Base-by-base conservation (phyloP, 179 eudicot species). In the Actinidia polygama region DNA sequence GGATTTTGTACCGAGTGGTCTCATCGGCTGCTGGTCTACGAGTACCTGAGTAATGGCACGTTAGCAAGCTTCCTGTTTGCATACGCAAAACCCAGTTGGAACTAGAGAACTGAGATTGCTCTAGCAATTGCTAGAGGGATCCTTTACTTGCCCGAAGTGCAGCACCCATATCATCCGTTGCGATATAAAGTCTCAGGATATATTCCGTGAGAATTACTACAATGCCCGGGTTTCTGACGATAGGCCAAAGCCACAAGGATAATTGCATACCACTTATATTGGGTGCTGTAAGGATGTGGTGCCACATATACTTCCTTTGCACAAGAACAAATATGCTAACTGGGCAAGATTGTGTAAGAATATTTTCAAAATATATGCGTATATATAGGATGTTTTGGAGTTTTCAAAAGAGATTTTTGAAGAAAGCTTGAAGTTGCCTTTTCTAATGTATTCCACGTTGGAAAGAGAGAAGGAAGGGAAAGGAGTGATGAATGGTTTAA, bases 161-260 rank as follows among this genome's bases (percentile, higher is more conserved):
- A 82, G 30, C 77, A 80, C 85, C 4, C 88, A 82, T 81, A 88
- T 91, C 51, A 88, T 91, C 8, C 93, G 89, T 76, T 89, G 92
- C 18, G 92, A 89, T 51, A 87, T 90, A 63, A 89, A 91, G 85
- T 91, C 92, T 3, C 90, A 88, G 19, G 89, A 91, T 58, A 77
- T 91, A 75, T 88, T 91, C 12, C 86, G 89, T 6, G 93, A 88
- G 14, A 85, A 84, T 2, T 4, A 82, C 46, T 69, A 14, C 18
- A 40, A 9, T 0, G 79, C 79, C 0, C 24, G 66, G n/a, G 58
- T 76, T 16, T n/a, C 79, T 0, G 51, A 76, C 50, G 67, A 57
- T 36, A 15, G 21, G 36, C 58, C 79, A 76, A 19, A 55, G 50
- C 36, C 67, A 19, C n/a, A n/a, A n/a, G n/a, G n/a, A n/a, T n/a